Percentiles rank a stretch among this genome's conserved stretches.
Evolutionary conservation across 2,329 filamentous ascomycete genomes (phyloP).

Genomic region (Beauveria brongniartii): DNA sequence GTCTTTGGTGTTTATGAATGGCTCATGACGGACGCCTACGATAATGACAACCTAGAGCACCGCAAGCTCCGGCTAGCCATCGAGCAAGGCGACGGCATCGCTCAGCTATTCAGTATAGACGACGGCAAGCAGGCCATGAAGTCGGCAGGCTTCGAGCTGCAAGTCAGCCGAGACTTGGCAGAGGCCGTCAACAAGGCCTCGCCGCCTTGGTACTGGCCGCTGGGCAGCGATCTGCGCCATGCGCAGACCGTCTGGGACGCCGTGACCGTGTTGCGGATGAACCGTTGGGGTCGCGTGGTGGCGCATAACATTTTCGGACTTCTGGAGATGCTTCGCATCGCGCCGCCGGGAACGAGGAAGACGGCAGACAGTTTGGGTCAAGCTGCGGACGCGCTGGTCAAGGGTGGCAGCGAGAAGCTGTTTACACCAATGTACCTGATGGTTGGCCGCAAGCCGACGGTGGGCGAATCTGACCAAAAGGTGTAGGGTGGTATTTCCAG

Average conservation of each 20-base stretch:
- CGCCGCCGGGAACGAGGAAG: constrained; percentile 81
- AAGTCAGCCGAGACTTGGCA: constrained; percentile 81
- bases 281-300: constrained; percentile 66
- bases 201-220: constrained; percentile 89
- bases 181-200: constrained; percentile 64
- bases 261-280: constrained; percentile 82
- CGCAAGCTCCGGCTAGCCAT: constrained; percentile 88
- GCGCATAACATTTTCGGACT: constrained; percentile 70
- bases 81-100: constrained; percentile 92
- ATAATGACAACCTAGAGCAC: constrained; percentile 80
- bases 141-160: constrained; percentile 75
- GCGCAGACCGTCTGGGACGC: constrained; percentile 72
- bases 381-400: constrained; percentile 78
- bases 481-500: too few relatives aligned
- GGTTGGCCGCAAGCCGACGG: constrained; percentile 73
- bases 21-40: constrained; percentile 95
- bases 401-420: constrained; percentile 79
- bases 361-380: constrained; percentile 82
- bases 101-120: constrained; percentile 87
- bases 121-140: constrained; percentile 79
- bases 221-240: constrained; percentile 78
- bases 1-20: constrained; percentile 97
- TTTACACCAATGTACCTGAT: constrained; percentile 99
- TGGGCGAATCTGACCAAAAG: too few relatives aligned
- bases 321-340: constrained; percentile 66